phyloP scores from a whole-genome alignment of 2,329 filamentous ascomycete genomes.

The Penicillium sp. region DNA sequence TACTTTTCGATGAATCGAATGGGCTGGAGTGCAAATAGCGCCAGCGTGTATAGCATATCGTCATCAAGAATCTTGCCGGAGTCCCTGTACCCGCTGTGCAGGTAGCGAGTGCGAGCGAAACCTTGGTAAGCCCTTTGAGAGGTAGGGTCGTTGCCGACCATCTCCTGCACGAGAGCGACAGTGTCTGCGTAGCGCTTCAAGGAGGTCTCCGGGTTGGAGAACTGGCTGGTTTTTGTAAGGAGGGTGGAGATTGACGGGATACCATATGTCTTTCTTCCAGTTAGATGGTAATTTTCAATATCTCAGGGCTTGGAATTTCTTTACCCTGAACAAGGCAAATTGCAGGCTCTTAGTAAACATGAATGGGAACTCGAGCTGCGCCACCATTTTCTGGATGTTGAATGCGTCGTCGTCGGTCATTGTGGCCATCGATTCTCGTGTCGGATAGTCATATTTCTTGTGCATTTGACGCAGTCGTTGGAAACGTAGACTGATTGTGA shows the following conservation, averaged over 20 bases:
- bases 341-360: conserved; percentile 54
- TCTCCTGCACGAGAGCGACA: conserved; percentile 51
- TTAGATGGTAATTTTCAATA: not conserved
- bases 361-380: conserved; percentile 58
- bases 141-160: conserved; percentile 46
- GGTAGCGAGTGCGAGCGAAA: conserved; percentile 64
- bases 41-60: conserved; percentile 67
- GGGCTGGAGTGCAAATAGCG: conserved; percentile 67
- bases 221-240: conserved; percentile 53
- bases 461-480: conserved; percentile 40
- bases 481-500: conserved; percentile 33
- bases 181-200: conserved; percentile 59
- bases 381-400: conserved; percentile 49
- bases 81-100: conserved; percentile 60
- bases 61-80: conserved; percentile 61
- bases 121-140: conserved; percentile 52
- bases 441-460: conserved; percentile 47
- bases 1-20: conserved; percentile 62
- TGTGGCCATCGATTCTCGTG: conserved; percentile 46
- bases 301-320: not conserved
- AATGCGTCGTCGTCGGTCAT: conserved; percentile 59
- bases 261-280: conserved; percentile 52
- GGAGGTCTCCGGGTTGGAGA: conserved; percentile 48
- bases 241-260: conserved; percentile 57
- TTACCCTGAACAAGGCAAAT: conserved; percentile 61